Conservation (phyloP, 2,329 filamentous ascomycete species). For the Fusarium miscanthi region DNA sequence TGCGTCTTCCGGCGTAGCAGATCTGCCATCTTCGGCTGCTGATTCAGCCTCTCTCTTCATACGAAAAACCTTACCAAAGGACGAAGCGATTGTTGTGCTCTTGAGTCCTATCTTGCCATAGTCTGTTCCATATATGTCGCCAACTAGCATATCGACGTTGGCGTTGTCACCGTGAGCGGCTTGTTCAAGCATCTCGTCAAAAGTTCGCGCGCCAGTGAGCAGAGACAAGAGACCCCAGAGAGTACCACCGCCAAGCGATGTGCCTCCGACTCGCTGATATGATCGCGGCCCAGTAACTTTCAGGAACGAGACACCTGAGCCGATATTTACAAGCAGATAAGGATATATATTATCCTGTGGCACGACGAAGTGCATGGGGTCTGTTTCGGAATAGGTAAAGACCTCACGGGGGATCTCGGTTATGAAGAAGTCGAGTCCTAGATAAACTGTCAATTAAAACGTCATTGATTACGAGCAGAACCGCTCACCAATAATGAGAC, state of each 20-base stretch:
- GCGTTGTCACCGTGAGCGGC: constrained; percentile 92
- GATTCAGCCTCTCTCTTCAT: constrained; percentile 87
- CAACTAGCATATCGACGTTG: constrained; percentile 94
- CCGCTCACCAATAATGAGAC: constrained; percentile 84
- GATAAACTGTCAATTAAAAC: constrained; percentile 9
- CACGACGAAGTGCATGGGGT: constrained; percentile 89
- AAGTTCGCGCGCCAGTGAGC: constrained; percentile 92
- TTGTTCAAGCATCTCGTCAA: constrained; percentile 96
- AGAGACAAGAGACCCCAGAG: constrained; percentile 95
- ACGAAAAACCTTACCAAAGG: constrained; percentile 96
- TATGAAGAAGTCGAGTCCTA: constrained; percentile 97
- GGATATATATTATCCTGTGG: constrained; percentile 88
- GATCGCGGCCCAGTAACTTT: constrained; percentile 91
- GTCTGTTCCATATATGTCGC: constrained; percentile 96
- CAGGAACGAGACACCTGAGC: constrained; percentile 95
- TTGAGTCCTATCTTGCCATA: constrained; percentile 97
- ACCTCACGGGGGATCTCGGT: constrained; percentile 97
- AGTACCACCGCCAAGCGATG: constrained; percentile 94
- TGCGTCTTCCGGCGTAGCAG: constrained; percentile 57
- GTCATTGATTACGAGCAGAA: not conserved
- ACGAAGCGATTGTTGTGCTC: constrained; percentile 93
- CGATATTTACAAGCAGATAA: constrained; percentile 97
- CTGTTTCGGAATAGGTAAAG: constrained; percentile 92
- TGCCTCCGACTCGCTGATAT: constrained; percentile 92
- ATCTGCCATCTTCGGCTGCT: constrained; percentile 78